Evolutionary conservation across 1,284 basidiomycete genomes (phyloP).

Genomic region (Ceraceosorus guamensis): DNA sequence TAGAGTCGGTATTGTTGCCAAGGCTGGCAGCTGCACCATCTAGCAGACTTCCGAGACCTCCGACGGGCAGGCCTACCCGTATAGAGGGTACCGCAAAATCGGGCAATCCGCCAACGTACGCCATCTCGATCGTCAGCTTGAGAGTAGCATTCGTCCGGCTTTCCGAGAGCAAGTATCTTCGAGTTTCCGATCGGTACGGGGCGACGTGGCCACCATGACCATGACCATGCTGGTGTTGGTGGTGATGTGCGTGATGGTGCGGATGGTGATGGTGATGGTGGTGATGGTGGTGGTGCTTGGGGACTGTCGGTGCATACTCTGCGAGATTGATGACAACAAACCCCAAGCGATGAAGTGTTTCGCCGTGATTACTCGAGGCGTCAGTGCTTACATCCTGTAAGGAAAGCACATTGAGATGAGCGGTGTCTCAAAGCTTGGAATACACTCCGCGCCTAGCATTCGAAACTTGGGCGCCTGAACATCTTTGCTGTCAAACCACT

Average conservation of each 20-base stretch:
- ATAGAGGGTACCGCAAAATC: conserved; percentile 55
- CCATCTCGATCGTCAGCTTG: conserved; percentile 60
- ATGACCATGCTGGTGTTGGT: neutral
- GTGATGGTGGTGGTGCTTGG: conserved; percentile 30
- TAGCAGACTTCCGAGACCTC: conserved; percentile 10
- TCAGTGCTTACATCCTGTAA: conserved; percentile 13
- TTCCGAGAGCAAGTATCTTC: conserved; percentile 64
- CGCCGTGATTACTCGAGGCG: conserved; percentile 1
- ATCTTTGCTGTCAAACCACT: conserved; percentile 4
- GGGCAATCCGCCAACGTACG: conserved; percentile 58
- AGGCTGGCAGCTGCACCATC: neutral
- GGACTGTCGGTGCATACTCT: conserved; percentile 63
- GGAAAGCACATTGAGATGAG: neutral
- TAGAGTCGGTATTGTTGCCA: neutral
- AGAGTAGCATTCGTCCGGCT: conserved; percentile 73
- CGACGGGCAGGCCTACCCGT: conserved; percentile 27
- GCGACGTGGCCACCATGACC: neutral
- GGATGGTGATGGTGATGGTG: conserved; percentile 25
- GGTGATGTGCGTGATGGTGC: conserved; percentile 22
- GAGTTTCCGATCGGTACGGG: conserved; percentile 52
- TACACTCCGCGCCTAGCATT: no score
- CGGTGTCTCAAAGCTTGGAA: no score
- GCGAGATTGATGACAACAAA: conserved; percentile 64
- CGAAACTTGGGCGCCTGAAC: no score
- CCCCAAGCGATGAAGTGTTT: conserved; percentile 53